A percentile compares a stretch with the other conserved stretches of the same genome.
Evolutionary conservation across 805 yeast species (phyloP).

Genomic region (Metschnikowia henanensis): DNA sequence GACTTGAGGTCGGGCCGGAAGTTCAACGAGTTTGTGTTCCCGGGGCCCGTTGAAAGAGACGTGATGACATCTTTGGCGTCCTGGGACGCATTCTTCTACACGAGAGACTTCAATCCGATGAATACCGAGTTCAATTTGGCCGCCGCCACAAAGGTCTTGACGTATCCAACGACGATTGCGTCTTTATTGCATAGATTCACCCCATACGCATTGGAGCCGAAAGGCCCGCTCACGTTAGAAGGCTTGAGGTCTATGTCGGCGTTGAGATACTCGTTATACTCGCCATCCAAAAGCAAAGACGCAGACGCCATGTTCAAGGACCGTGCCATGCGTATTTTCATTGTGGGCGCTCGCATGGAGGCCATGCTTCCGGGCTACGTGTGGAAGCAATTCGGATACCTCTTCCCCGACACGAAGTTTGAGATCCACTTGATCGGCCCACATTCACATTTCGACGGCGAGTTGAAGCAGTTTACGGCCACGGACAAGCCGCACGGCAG

Average conservation of each 20-base stretch:
- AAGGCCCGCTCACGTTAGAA: conserved; percentile 86
- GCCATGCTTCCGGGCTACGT: conserved; percentile 91
- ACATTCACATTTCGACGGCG: conserved; percentile 76
- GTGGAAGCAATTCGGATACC: conserved; percentile 88
- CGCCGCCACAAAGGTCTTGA: conserved; percentile 89
- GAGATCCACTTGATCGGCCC: conserved; percentile 95
- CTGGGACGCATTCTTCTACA: conserved; percentile 94
- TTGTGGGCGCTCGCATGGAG: conserved; percentile 91
- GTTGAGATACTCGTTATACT: conserved; percentile 83
- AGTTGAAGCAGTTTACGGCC: conserved; percentile 59
- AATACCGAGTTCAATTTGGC: conserved; percentile 96
- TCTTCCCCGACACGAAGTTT: conserved; percentile 79
- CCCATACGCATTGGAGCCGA: conserved; percentile 78
- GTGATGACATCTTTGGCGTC: conserved; percentile 70
- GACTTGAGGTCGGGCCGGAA: conserved; percentile 92
- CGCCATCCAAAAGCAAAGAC: conserved; percentile 49
- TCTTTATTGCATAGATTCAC: conserved; percentile 80
- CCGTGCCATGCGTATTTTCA: conserved; percentile 85
- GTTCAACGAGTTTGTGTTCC: conserved; percentile 95
- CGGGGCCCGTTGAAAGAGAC: conserved; percentile 74
- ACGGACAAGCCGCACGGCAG: conserved; percentile 51
- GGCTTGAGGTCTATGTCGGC: conserved; percentile 95
- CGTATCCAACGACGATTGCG: conserved; percentile 90
- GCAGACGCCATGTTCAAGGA: conserved; percentile 63
- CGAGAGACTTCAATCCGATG: conserved; percentile 92